Evolutionary conservation across 352 stramenopile species (phyloP).

Genomic region (Blastocystis sp.): DNA sequence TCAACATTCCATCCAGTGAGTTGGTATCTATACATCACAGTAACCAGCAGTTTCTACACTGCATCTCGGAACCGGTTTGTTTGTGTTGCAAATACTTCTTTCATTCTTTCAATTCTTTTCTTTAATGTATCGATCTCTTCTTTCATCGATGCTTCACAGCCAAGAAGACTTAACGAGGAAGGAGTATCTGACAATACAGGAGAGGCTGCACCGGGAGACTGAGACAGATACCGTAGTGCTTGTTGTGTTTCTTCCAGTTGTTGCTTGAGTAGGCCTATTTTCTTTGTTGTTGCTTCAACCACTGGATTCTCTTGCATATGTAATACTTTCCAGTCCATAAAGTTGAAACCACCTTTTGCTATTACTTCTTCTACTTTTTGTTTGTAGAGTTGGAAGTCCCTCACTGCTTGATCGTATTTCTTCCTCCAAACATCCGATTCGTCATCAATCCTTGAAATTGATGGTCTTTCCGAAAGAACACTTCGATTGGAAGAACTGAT

Average conservation of each 20-base stretch:
- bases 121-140: constrained; percentile 50
- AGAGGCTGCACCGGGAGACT: background rate
- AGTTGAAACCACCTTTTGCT: background rate
- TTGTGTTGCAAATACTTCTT: constrained; percentile 36
- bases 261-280: background rate
- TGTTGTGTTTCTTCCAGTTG: background rate
- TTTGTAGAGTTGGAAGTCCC: background rate
- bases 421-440: background rate
- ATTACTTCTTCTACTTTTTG: background rate
- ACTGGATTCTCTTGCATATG: constrained; percentile 25
- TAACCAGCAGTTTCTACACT: background rate
- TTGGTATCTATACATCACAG: background rate
- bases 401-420: background rate
- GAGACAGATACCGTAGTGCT: too few relatives aligned
- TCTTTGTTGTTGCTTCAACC: background rate
- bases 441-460: background rate
- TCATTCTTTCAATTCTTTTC: constrained; percentile 60
- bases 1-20: constrained; percentile 53
- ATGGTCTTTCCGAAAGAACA: background rate
- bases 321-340: background rate
- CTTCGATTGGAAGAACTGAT: background rate
- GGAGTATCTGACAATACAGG: background rate
- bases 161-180: background rate
- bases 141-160: background rate
- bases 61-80: constrained; percentile 62